These are phyloP conservation scores for Rhizoctonia solani DNA, from an alignment of 1,284 basidiomycete genomes.

Conservation along the genomic window DNA sequence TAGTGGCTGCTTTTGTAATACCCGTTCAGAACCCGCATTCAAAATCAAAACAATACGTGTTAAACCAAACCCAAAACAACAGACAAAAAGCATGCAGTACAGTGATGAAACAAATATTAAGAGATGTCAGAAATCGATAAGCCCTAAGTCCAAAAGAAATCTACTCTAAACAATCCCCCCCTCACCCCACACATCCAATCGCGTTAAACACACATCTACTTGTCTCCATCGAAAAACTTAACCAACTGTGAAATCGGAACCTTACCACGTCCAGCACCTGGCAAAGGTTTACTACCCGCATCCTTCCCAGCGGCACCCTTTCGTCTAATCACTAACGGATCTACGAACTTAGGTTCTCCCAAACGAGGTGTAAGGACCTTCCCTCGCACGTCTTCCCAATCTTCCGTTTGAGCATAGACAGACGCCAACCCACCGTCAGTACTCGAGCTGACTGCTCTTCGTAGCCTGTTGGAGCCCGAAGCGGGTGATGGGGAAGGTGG, in stretches of 20 bases:
- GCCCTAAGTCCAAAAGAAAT: not conserved
- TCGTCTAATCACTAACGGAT: constrained; percentile 67
- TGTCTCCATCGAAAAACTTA: constrained; percentile 78
- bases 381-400: constrained; percentile 32
- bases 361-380: constrained; percentile 29
- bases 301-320: constrained; percentile 50
- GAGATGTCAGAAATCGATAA: not conserved
- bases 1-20: too few relatives aligned
- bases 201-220: too few relatives aligned
- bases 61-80: not conserved
- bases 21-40: too few relatives aligned
- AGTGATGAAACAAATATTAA: not conserved
- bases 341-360: constrained; percentile 56
- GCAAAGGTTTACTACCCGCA: constrained; percentile 13
- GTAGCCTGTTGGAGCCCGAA: not conserved
- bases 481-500: constrained; percentile 20
- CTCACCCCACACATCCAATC: not conserved
- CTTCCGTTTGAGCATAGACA: constrained; percentile 33
- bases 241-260: constrained; percentile 73
- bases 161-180: not conserved
- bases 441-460: constrained; percentile 24
- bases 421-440: constrained; percentile 17
- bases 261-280: constrained; percentile 55
- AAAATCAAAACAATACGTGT: too few relatives aligned
- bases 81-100: not conserved